Evolutionary conservation across 345 rosid genomes (phyloP).

Genomic region (Draba incana): DNA sequence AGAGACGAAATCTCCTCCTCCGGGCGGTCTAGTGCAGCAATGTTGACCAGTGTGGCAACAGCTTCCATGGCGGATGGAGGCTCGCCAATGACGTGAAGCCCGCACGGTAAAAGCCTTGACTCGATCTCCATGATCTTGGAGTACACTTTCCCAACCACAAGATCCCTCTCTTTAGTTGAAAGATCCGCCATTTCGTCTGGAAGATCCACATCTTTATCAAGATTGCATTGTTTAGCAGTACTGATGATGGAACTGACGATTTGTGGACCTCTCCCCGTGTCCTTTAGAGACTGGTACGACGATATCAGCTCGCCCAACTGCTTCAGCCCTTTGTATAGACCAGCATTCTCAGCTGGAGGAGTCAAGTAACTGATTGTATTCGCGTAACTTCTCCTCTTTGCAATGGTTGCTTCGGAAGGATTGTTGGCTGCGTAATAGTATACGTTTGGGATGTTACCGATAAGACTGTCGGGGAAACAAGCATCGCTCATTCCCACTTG

Average conservation of each 20-base stretch:
- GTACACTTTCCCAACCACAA: conserved; percentile 92
- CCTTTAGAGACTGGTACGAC: conserved; percentile 96
- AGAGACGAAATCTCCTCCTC: conserved; percentile 77
- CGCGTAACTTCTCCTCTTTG: conserved; percentile 97
- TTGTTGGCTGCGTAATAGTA: conserved; percentile 97
- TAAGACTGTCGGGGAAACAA: conserved; percentile 94
- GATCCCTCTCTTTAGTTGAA: conserved; percentile 75
- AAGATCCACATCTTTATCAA: conserved; percentile 87
- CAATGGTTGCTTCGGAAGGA: conserved; percentile 98
- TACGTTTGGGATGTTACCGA: conserved; percentile 94
- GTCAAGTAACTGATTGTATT: conserved; percentile 96
- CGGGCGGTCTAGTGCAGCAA: conserved; percentile 90
- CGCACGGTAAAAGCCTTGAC: conserved; percentile 93
- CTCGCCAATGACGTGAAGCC: conserved; percentile 96
- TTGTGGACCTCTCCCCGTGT: conserved; percentile 87
- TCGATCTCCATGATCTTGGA: conserved; percentile 99
- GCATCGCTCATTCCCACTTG: conserved; percentile 99
- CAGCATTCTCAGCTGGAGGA: conserved; percentile 99
- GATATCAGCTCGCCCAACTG: conserved; percentile 94
- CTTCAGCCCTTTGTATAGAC: conserved; percentile 98
- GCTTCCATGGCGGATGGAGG: conserved; percentile 99
- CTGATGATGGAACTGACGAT: conserved; percentile 93
- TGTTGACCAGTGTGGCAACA: conserved; percentile 91
- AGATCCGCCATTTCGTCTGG: conserved; percentile 83
- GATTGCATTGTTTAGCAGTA: conserved; percentile 96